A percentile compares a stretch with the other conserved stretches of the same genome.
phyloP scores from a whole-genome alignment of 2,329 filamentous ascomycete species.

The Aureobasidium subglaciale region DNA sequence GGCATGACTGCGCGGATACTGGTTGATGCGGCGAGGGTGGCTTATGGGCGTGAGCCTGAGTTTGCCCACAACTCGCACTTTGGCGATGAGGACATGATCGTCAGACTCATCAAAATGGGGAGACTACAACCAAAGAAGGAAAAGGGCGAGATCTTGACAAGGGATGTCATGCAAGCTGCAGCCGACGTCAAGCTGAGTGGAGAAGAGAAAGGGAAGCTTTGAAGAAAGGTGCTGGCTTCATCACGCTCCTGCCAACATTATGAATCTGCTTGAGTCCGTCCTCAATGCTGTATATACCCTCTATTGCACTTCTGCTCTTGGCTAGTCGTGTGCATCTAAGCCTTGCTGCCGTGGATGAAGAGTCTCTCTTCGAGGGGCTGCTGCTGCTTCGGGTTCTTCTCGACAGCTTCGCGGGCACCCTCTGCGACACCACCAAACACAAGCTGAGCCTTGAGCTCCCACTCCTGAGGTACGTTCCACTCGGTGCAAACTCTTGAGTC shows the following conservation, averaged over 20 bases:
- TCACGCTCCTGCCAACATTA: too few species aligned
- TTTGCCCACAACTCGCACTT: slow-evolving; percentile 66
- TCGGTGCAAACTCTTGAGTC: slow-evolving; percentile 61
- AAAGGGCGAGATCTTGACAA: slow-evolving; percentile 40
- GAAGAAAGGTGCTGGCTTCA: neutral
- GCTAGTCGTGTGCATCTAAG: neutral
- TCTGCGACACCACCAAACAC: slow-evolving; percentile 53
- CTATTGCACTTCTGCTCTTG: neutral
- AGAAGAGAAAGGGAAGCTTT: slow-evolving; percentile 1
- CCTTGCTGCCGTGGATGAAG: slow-evolving; percentile 11
- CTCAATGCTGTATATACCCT: neutral
- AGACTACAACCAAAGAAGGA: slow-evolving; percentile 46
- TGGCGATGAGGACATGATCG: slow-evolving; percentile 61
- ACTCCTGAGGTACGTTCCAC: slow-evolving; percentile 65
- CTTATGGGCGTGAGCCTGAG: slow-evolving; percentile 74
- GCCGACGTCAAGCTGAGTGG: neutral
- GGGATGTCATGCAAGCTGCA: slow-evolving; percentile 28
- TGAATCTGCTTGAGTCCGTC: too few species aligned
- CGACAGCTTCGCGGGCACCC: slow-evolving; percentile 36
- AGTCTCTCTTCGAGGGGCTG: slow-evolving; percentile 14
- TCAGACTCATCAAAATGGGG: slow-evolving; percentile 48
- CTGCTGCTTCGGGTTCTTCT: slow-evolving; percentile 16
- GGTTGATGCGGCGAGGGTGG: slow-evolving; percentile 78
- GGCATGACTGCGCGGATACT: slow-evolving; percentile 90
- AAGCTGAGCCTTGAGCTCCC: slow-evolving; percentile 75